Evolutionary conservation across 495 filamentous ascomycete species (phyloP).

Genomic region (Xylaria sp.): DNA sequence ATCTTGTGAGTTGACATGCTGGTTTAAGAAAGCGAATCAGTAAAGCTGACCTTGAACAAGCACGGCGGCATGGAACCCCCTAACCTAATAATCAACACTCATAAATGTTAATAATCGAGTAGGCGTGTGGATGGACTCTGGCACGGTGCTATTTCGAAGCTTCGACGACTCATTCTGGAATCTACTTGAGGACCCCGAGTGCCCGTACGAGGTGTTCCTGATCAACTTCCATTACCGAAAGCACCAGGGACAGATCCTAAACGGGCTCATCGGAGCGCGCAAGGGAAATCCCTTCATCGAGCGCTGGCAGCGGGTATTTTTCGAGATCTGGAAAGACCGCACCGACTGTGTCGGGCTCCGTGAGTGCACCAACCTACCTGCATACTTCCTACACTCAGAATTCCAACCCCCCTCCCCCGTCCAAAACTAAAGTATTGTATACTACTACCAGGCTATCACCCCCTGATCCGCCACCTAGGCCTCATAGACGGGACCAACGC

Average conservation of each 20-base stretch:
- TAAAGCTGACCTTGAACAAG: slow-evolving; percentile 11
- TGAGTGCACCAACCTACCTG: slow-evolving; percentile 18
- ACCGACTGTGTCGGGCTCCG: slow-evolving; percentile 32
- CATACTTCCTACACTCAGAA: not conserved
- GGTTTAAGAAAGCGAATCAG: not conserved
- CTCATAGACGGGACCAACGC: slow-evolving; percentile 16
- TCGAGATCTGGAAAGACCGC: slow-evolving; percentile 39
- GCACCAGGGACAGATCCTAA: slow-evolving; percentile 34
- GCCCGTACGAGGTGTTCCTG: slow-evolving; percentile 38
- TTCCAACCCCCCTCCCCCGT: not conserved
- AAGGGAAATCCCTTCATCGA: slow-evolving; percentile 41
- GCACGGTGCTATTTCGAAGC: slow-evolving; percentile 36
- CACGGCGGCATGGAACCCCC: slow-evolving; percentile 11
- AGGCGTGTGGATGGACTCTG: slow-evolving; percentile 46
- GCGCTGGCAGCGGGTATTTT: slow-evolving; percentile 40
- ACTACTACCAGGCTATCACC: slow-evolving; percentile 15
- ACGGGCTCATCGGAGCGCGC: slow-evolving; percentile 42
- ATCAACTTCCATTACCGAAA: slow-evolving; percentile 31
- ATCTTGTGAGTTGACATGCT: slow-evolving; percentile 19
- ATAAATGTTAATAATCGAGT: slow-evolving; percentile 27
- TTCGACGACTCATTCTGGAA: slow-evolving; percentile 47
- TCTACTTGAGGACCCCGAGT: slow-evolving; percentile 37
- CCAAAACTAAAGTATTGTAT: not conserved
- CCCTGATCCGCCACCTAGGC: slow-evolving; percentile 20
- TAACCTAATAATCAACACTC: not conserved